phyloP scores from a whole-genome alignment of 768 basidiomycete species.

The Trametes villosa region DNA sequence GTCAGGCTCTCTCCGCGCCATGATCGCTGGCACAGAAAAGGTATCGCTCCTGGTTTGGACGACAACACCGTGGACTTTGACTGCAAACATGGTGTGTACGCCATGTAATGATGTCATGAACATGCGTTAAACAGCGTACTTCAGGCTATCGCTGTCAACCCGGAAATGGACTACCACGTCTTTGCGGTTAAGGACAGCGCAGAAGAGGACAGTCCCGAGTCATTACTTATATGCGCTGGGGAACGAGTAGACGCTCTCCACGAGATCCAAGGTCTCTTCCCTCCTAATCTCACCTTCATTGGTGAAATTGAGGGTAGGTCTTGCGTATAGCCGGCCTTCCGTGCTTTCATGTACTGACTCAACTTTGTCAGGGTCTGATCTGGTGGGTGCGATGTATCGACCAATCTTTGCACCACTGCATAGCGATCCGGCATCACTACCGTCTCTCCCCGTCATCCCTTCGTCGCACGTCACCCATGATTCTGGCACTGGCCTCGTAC shows the following conservation, averaged over 20 bases:
- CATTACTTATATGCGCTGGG: slow-evolving; percentile 52
- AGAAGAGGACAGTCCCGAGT: slow-evolving; percentile 25
- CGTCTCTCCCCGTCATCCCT: slow-evolving; percentile 52
- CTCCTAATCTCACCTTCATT: slow-evolving; percentile 10
- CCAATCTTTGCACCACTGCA: slow-evolving; percentile 54
- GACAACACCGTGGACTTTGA: slow-evolving; percentile 96
- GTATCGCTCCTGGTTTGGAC: slow-evolving; percentile 88
- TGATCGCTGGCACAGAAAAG: slow-evolving; percentile 36
- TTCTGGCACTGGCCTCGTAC: slow-evolving; percentile 95
- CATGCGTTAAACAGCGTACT: neutral
- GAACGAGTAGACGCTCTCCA: slow-evolving; percentile 49
- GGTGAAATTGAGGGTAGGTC: slow-evolving; percentile 46
- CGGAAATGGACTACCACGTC: slow-evolving; percentile 57
- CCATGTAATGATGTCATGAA: too few species aligned
- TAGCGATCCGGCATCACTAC: slow-evolving; percentile 29
- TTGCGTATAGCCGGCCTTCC: neutral
- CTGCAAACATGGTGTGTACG: slow-evolving; percentile 84
- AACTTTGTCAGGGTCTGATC: slow-evolving; percentile 43
- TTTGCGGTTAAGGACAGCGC: slow-evolving; percentile 5
- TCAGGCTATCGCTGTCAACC: slow-evolving; percentile 88
- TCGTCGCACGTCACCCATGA: slow-evolving; percentile 80
- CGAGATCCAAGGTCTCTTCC: neutral
- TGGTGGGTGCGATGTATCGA: slow-evolving; percentile 63
- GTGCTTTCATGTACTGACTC: neutral
- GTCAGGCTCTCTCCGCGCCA: slow-evolving; percentile 34